These are phyloP conservation scores for Claviceps arundinis DNA, from an alignment of 2,329 filamentous ascomycete species.

Conservation along the genomic window DNA sequence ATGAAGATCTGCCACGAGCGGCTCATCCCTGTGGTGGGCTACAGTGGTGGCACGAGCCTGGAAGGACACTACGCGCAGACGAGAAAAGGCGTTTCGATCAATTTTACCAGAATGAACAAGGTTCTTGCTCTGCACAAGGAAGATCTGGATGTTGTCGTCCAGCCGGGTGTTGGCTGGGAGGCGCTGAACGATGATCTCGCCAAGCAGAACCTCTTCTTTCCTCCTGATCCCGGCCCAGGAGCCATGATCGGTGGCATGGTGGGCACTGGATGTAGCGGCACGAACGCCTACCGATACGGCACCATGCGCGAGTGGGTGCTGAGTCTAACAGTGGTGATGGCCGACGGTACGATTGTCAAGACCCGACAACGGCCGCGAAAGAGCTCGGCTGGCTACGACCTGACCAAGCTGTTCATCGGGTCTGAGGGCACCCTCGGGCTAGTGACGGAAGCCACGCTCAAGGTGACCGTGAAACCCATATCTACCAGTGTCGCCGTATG, in stretches of 20 bases:
- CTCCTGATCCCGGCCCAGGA: conserved; percentile 79
- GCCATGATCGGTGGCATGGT: conserved; percentile 89
- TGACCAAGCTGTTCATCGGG: conserved; percentile 80
- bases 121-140: conserved; percentile 65
- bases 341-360: conserved; percentile 81
- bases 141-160: conserved; percentile 63
- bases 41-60: conserved; percentile 76
- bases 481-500: conserved; percentile 70
- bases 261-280: conserved; percentile 60
- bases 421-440: conserved; percentile 85
- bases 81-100: conserved; percentile 69
- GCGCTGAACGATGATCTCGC: conserved; percentile 64
- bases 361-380: conserved; percentile 80
- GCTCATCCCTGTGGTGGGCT: conserved; percentile 73
- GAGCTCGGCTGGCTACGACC: conserved; percentile 81
- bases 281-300: conserved; percentile 83
- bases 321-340: conserved; percentile 73
- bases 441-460: conserved; percentile 81
- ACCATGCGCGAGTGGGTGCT: conserved; percentile 94
- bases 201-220: conserved; percentile 72
- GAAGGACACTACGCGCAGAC: conserved; percentile 84
- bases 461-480: conserved; percentile 69
- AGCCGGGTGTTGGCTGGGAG: conserved; percentile 80
- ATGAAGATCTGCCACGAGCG: conserved; percentile 80
- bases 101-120: conserved; percentile 76